Base-by-base conservation (phyloP, 139 green algal species). In the Coelastrella sp. region DNA sequence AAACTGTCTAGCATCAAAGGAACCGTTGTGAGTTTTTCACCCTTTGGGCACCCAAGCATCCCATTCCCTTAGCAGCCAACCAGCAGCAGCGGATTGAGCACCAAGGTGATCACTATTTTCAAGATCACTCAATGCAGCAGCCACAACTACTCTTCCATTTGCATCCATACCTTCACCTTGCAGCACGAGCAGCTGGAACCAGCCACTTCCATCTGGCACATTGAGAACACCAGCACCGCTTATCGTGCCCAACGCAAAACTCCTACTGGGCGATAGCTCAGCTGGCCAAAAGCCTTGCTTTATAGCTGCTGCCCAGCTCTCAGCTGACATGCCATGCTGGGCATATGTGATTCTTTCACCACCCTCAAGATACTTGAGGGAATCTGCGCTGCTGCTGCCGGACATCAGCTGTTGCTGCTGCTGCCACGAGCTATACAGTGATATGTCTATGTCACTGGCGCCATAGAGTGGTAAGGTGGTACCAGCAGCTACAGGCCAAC, bases 381-480 rank as follows among this genome's bases (percentile, higher is more conserved):
- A 19, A 60, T 82, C 75, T 15, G 75, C 75, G 2, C 5, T 41
- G 21, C 34, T 25, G 32, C 75, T 82, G 23, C 75, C 37, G 2
- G 75, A 37, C 11, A 60, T 35, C 75, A 82, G 53, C 38, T 59
- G 51, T 53, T 82, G 75, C 35, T 43, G 75, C 75, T 82, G 75
- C 35, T n/a, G 34, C 53, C 51, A 71, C 9, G 75, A 59, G 41
- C 40, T 66, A 27, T 71, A 82, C 27, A 30, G 8, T 8, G 30
- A 40, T 4, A 82, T n/a, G 15, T 71, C 35, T 38, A 82, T 51
- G 23, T 82, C 75, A 71, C 75, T 82, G 21, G 75, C 51, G 6
- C 75, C 75, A 37, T 81, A 81, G 19, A 34, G 48, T 17, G 48
- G 73, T 50, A 68, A 57, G 30, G 67, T n/a, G 15, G 35, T 7